Conservation (phyloP, 2,329 filamentous ascomycete genomes). For the Talaromyces sp. region DNA sequence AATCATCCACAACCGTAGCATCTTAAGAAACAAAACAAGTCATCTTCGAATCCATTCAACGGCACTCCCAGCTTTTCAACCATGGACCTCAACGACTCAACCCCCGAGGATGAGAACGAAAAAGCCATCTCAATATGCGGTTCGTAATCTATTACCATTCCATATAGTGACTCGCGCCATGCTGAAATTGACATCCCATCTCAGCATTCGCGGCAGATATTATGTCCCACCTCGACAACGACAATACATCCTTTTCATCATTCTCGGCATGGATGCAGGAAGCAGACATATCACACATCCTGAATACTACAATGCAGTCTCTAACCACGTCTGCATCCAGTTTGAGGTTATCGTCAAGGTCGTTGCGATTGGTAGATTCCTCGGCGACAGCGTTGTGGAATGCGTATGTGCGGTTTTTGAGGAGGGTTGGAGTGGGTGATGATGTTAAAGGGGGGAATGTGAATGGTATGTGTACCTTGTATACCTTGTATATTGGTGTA, state of each 20-base stretch:
- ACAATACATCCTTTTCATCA: not conserved
- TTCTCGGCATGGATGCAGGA: not conserved
- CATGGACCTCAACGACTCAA: not conserved
- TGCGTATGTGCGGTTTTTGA: slow-evolving; percentile 27
- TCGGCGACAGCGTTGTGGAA: slow-evolving; percentile 41
- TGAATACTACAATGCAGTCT: slow-evolving; percentile 23
- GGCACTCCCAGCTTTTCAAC: not conserved
- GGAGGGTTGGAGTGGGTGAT: slow-evolving; percentile 7
- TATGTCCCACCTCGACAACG: slow-evolving; percentile 11
- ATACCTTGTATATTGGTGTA: not conserved
- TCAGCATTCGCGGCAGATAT: slow-evolving; percentile 26
- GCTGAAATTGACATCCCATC: not conserved
- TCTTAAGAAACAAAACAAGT: not conserved
- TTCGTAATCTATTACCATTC: not conserved
- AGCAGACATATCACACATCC: slow-evolving; percentile 6
- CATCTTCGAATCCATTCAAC: no score
- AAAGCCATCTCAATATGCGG: slow-evolving; percentile 15
- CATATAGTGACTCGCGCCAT: not conserved
- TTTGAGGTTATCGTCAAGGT: slow-evolving; percentile 17
- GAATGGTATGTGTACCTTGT: slow-evolving; percentile 20
- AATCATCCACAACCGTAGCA: not conserved
- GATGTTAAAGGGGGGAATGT: slow-evolving; percentile 20
- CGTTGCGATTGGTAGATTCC: not conserved
- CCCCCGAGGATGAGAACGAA: not conserved
- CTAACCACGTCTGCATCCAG: slow-evolving; percentile 16